phyloP scores from a whole-genome alignment of 768 basidiomycete genomes.

The Podaxis carcinomalis region DNA sequence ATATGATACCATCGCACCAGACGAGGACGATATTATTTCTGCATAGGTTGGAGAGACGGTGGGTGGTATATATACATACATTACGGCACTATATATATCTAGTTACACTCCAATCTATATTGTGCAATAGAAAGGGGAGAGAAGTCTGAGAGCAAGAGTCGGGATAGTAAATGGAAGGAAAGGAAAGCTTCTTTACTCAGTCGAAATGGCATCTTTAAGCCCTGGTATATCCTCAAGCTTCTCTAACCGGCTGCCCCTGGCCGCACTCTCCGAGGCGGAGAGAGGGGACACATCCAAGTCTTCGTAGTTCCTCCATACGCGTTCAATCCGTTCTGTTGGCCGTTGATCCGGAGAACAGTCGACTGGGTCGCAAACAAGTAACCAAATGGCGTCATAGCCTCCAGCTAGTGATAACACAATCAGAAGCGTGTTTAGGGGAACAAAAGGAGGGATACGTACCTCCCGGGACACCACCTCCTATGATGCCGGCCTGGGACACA shows the following conservation, averaged over 20 bases:
- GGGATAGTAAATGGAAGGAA: not conserved
- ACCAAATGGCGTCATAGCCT: slow-evolving; percentile 96
- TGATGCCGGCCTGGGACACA: slow-evolving; percentile 71
- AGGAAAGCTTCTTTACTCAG: not conserved
- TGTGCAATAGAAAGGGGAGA: not conserved
- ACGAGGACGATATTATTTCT: not conserved
- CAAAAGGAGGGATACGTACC: slow-evolving; percentile 47
- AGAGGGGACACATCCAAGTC: slow-evolving; percentile 69
- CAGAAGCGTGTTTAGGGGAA: not conserved
- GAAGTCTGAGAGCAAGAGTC: not conserved
- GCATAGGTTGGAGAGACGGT: not conserved
- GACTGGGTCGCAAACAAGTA: slow-evolving; percentile 70
- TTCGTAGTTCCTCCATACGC: slow-evolving; percentile 61
- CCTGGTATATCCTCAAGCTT: slow-evolving; percentile 51
- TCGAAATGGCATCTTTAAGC: slow-evolving; percentile 35
- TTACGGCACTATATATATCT: slow-evolving; percentile 8
- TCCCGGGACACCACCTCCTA: slow-evolving; percentile 95
- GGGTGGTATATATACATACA: slow-evolving; percentile 6
- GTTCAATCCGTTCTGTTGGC: slow-evolving; percentile 60
- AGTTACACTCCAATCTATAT: not conserved
- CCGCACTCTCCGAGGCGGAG: slow-evolving; percentile 63
- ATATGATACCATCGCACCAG: not conserved
- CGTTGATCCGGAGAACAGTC: slow-evolving; percentile 38
- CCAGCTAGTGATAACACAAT: slow-evolving; percentile 56
- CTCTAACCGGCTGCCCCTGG: slow-evolving; percentile 64